Base-by-base conservation (phyloP, 2,329 filamentous ascomycete genomes). In the Thermoascus crustaceus region DNA sequence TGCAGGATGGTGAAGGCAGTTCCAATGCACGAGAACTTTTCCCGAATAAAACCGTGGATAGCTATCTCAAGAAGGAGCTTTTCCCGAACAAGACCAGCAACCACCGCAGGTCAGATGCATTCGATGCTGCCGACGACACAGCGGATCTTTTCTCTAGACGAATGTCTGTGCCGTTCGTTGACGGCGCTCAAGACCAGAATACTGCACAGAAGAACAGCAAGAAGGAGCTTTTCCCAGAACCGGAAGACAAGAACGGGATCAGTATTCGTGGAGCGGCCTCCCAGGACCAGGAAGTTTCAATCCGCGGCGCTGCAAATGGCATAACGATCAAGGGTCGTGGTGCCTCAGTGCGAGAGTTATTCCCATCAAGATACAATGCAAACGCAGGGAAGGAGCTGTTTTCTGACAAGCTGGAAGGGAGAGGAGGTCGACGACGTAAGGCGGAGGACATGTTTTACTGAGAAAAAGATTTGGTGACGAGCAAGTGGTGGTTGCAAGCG, bases 361-460 rank as follows among this genome's bases (percentile, higher is more conserved):
- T 86, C 48, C 82, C 82, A 0, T 69, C 69, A 10, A 81, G 76
- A 45, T 73, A 59, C 33, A 49, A 55, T 13, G 55, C 44, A 45
- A 84, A 85, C 51, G 61, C 71, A 2, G 76, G 75, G 32, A 85
- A 83, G 58, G 82, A 87, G 53, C 58, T 85, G 10, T 83, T 86
- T 49, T 69, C 72, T 1, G 72, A 77, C 40, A 76, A 66, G 43
- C 51, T 77, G 17, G 72, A 76, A 35, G 75, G 73, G 2, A 67
- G 77, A 42, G 69, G 73, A 9, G 68, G 69, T 39, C 70, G 67
- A 42, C 73, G 83, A 44, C 75, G 80, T 48, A 78, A 69, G 52
- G 83, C 83, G 0, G 80, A 85, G 48, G 83, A 88, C 60, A 66
- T 83, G 44, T 88, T 86, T 54, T 68, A 71, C 42, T 86, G 58